Percentiles rank a stretch among this genome's conserved stretches.
phyloP scores from a whole-genome alignment of 225 moss, liverwort and hornwort genomes.

The Polytrichum formosum region DNA sequence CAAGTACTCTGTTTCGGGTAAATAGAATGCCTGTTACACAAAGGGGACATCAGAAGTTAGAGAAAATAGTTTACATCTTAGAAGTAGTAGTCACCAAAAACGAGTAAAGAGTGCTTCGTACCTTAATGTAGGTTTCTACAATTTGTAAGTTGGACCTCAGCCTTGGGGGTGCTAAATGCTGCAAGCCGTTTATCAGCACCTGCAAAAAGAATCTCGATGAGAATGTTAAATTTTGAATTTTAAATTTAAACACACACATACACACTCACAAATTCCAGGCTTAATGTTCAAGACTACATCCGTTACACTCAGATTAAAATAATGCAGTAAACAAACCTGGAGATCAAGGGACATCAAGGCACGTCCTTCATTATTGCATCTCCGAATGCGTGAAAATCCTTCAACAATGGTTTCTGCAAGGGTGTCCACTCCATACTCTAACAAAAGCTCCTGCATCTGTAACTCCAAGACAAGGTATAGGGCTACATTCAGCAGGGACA shows the following conservation, averaged over 20 bases:
- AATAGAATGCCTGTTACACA: slow-evolving; percentile 79
- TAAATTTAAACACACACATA: no score
- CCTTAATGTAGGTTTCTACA: slow-evolving; percentile 94
- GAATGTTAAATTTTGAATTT: neutral
- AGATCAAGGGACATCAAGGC: slow-evolving; percentile 99
- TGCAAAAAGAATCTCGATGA: slow-evolving; percentile 31
- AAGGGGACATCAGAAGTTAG: neutral
- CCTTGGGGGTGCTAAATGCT: slow-evolving; percentile 84
- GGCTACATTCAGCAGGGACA: neutral
- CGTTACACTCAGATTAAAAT: neutral
- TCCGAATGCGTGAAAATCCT: slow-evolving; percentile 84
- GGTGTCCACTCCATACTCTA: slow-evolving; percentile 87
- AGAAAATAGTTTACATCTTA: no score
- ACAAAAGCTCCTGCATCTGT: slow-evolving; percentile 84
- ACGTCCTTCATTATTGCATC: slow-evolving; percentile 96
- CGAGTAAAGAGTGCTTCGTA: slow-evolving; percentile 13
- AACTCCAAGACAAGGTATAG: slow-evolving; percentile 1
- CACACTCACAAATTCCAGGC: neutral
- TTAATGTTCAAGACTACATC: neutral
- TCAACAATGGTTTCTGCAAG: slow-evolving; percentile 89
- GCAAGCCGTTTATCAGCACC: slow-evolving; percentile 93
- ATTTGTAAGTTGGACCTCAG: slow-evolving; percentile 80
- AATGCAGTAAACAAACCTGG: slow-evolving; percentile 49
- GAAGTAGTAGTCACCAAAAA: neutral
- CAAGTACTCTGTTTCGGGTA: slow-evolving; percentile 95